phyloP scores from a whole-genome alignment of 805 yeast genomes.

The Saturnispora silvae region DNA sequence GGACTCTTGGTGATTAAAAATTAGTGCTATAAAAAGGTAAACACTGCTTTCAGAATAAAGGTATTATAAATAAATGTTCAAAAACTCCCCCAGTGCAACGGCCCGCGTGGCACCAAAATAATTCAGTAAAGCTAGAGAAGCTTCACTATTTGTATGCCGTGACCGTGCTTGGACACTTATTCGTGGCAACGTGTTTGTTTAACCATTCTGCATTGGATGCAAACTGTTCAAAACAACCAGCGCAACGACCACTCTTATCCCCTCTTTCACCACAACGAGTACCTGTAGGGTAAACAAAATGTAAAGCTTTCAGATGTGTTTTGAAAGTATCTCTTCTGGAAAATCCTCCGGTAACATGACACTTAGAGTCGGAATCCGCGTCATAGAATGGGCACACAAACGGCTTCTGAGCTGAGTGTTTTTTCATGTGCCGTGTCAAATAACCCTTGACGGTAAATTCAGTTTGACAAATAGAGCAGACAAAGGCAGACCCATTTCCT shows the following conservation, averaged over 20 bases:
- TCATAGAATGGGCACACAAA: constrained; percentile 43
- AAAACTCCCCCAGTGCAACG: too few species aligned
- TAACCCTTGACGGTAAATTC: constrained; percentile 42
- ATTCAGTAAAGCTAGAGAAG: too few species aligned
- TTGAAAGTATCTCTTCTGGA: constrained; percentile 51
- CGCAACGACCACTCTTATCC: constrained; percentile 37
- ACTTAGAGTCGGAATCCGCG: constrained; percentile 24
- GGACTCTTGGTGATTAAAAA: too few species aligned
- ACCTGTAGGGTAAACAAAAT: constrained; percentile 48
- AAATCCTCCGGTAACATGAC: constrained; percentile 50
- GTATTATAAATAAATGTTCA: too few species aligned
- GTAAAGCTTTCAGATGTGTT: constrained; percentile 46
- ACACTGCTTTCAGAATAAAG: too few species aligned
- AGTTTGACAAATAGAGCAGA: constrained; percentile 40
- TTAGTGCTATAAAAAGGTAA: too few species aligned
- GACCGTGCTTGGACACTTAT: constrained; percentile 32
- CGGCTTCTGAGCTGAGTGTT: constrained; percentile 41
- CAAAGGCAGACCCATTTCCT: constrained; percentile 18
- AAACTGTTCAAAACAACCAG: constrained; percentile 43
- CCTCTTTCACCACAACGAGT: constrained; percentile 36
- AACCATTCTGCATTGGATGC: constrained; percentile 42
- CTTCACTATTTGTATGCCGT: constrained; percentile 17
- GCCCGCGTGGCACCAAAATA: too few species aligned
- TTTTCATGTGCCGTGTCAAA: constrained; percentile 44
- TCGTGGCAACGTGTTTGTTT: constrained; percentile 38